These are phyloP conservation scores for Aulographum hederae DNA, from an alignment of 2,329 filamentous ascomycete species.

Conservation along the genomic window DNA sequence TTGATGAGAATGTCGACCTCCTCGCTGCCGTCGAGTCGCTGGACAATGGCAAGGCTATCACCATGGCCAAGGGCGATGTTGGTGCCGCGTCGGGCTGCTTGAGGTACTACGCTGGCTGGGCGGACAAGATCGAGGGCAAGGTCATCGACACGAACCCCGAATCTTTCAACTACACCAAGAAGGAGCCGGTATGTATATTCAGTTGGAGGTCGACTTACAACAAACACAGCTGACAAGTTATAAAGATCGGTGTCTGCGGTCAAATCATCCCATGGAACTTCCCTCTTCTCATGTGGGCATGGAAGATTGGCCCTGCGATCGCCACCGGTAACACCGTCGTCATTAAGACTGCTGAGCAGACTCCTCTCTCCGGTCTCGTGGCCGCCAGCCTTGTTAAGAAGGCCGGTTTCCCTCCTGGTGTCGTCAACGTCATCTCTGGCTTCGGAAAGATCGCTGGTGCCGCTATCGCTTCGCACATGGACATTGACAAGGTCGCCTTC, in stretches of 20 bases:
- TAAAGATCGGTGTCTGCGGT: slow-evolving; percentile 64
- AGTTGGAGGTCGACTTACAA: background rate
- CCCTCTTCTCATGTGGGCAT: slow-evolving; percentile 61
- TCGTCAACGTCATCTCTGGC: slow-evolving; percentile 60
- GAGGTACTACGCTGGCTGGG: slow-evolving; percentile 79
- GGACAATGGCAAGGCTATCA: slow-evolving; percentile 73
- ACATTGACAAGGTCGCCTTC: slow-evolving; percentile 69
- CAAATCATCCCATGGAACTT: slow-evolving; percentile 89
- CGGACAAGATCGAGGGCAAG: slow-evolving; percentile 82
- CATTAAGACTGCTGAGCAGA: slow-evolving; percentile 62
- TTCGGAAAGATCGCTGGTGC: slow-evolving; percentile 65
- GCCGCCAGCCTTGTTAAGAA: slow-evolving; percentile 50
- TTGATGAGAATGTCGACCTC: slow-evolving; percentile 59
- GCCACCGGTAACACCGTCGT: slow-evolving; percentile 56
- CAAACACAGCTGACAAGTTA: slow-evolving; percentile 18
- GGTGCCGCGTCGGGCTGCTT: slow-evolving; percentile 48
- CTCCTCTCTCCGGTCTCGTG: slow-evolving; percentile 49
- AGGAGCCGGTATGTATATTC: slow-evolving; percentile 43
- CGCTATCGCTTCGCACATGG: slow-evolving; percentile 58
- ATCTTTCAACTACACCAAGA: slow-evolving; percentile 68
- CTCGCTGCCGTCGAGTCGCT: slow-evolving; percentile 72
- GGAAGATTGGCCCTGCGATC: slow-evolving; percentile 65
- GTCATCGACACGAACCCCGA: slow-evolving; percentile 62
- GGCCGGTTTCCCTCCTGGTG: slow-evolving; percentile 62
- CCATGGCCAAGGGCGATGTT: slow-evolving; percentile 60